Base-by-base conservation (phyloP, 2,329 filamentous ascomycete genomes). In the Claviceps fusiformis region DNA sequence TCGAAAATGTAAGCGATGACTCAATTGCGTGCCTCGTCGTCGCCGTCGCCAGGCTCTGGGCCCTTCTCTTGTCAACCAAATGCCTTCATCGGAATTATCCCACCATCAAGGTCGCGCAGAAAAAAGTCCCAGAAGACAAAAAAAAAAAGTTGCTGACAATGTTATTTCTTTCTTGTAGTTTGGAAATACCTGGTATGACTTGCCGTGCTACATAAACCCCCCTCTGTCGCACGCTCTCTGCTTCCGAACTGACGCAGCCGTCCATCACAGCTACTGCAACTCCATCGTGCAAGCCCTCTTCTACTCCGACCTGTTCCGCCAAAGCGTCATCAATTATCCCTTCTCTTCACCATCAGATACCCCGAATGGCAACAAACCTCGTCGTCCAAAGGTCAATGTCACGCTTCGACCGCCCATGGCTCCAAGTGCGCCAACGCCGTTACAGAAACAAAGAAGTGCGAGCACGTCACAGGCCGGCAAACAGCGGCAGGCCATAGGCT, bases 241-340 rank as follows among this genome's bases (percentile, higher is more conserved):
- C 17, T 24, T 33, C 19, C 17, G 39, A 45, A 33, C 53, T 55
- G 44, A 53, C 56, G 35, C 41, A 13, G 2, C 19, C 17, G 49
- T 29, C 29, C 43, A 19, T 19, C 27, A 50, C 71, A 97, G 92
- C 70, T 98, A 98, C 73, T 95, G 89, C 75, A 98, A 98, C 72
- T 98, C 93, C 15, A 95, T 98, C 65, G 81, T 98, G 56, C 93
- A 98, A 74, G 95, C 90, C 64, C 82, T 98, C 56, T 98, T 95
- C 73, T 95, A 95, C 74, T 96, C 92, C 24, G 86, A 89, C 48
- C 83, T 89, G 37, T 98, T 98, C 70, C 88, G 93, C 71, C 86
- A 96, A 74, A 83, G 92, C 65, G 89, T 98, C 62, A 83, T 98
- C 70, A 91, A 87, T 66, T 98, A 95, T 65, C 92, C 93, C 4